Conservation (phyloP, 768 basidiomycete species). For the Pseudohyphozyma bogoriensis region DNA sequence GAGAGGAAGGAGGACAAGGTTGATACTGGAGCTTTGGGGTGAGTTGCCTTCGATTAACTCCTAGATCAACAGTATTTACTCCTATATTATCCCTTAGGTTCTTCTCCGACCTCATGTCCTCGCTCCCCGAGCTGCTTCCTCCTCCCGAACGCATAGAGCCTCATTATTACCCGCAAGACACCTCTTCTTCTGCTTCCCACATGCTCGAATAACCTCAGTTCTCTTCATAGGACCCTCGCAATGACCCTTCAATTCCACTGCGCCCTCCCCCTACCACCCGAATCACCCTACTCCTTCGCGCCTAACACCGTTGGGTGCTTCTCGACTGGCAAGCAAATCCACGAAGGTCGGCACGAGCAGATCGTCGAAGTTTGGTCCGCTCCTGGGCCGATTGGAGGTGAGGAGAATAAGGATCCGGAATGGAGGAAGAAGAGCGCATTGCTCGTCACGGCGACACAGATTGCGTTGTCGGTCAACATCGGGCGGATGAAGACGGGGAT, state of each 20-base stretch:
- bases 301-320: not conserved
- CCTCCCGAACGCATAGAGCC: not conserved
- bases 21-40: not conserved
- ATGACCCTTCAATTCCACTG: constrained; percentile 1
- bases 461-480: not conserved
- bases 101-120: not conserved
- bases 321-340: not conserved
- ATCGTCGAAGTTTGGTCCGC: constrained; percentile 5
- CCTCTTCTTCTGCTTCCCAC: not conserved
- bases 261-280: not conserved
- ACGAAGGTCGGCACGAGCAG: constrained; percentile 3
- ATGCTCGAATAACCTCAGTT: no score
- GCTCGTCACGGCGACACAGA: not conserved
- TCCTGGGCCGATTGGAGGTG: not conserved
- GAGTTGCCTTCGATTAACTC: not conserved
- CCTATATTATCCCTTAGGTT: not conserved
- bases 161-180: not conserved
- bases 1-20: not conserved
- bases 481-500: not conserved
- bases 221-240: not conserved
- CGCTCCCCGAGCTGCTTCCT: not conserved
- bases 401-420: constrained; percentile 2
- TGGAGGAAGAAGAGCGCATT: not conserved
- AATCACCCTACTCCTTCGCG: not conserved
- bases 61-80: not conserved